These are phyloP conservation scores for Panus rudis DNA, from an alignment of 768 basidiomycete species.

Conservation along the genomic window DNA sequence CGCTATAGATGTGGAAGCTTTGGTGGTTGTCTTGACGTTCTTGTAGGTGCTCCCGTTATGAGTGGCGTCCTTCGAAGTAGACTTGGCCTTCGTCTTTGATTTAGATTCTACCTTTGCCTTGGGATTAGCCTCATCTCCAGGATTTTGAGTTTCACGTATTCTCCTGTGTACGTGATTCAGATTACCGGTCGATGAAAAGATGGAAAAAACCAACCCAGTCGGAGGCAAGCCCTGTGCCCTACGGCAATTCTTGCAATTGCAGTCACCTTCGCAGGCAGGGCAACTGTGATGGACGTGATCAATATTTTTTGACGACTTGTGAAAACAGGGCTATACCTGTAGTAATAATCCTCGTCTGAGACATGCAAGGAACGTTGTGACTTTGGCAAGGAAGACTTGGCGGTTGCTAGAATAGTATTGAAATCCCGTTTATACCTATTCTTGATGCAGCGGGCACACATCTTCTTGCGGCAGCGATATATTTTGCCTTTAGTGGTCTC, in stretches of 20 bases:
- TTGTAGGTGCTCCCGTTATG: too few species aligned
- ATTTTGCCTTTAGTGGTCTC: constrained; percentile 18
- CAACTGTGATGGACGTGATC: constrained; percentile 59
- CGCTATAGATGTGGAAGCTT: constrained; percentile 2
- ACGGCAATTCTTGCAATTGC: constrained; percentile 62
- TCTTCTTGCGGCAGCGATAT: constrained; percentile 49
- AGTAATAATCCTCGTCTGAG: constrained; percentile 6
- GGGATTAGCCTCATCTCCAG: constrained; percentile 28
- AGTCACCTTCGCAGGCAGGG: constrained; percentile 57
- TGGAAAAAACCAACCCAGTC: constrained; percentile 41
- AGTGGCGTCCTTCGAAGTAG: too few species aligned
- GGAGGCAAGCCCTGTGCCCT: constrained; percentile 56
- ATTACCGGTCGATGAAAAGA: not conserved
- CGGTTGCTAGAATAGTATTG: constrained; percentile 29
- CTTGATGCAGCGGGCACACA: constrained; percentile 53
- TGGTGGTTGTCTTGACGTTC: too few species aligned
- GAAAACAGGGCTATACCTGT: constrained; percentile 8
- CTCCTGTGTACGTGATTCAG: not conserved
- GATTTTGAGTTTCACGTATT: constrained; percentile 24
- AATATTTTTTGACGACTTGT: too few species aligned
- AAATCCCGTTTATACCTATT: constrained; percentile 58
- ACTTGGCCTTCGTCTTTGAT: too few species aligned
- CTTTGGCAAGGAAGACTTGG: not conserved
- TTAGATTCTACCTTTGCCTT: constrained; percentile 16
- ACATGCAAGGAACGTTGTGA: constrained; percentile 10